Evolutionary conservation across 2,329 filamentous ascomycete genomes (phyloP).

Genomic region (Botrytis pseudocinerea): DNA sequence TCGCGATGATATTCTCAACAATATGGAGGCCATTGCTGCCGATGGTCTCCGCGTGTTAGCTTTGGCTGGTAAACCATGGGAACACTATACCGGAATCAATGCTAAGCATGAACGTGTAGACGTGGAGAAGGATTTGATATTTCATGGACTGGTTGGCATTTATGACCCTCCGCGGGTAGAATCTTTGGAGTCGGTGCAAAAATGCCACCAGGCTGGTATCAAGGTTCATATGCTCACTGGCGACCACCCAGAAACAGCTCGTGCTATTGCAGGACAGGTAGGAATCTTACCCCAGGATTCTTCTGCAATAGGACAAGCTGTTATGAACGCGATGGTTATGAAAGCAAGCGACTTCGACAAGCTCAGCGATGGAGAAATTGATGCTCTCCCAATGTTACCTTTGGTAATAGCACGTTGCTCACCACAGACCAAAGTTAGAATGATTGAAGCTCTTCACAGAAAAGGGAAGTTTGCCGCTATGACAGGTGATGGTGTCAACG

Average conservation of each 20-base stretch:
- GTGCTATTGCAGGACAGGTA: slow-evolving; percentile 75
- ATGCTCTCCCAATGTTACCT: slow-evolving; percentile 71
- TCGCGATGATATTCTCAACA: slow-evolving; percentile 58
- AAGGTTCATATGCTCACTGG: slow-evolving; percentile 80
- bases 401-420: slow-evolving; percentile 82
- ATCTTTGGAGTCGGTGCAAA: slow-evolving; percentile 56
- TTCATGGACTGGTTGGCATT: slow-evolving; percentile 67
- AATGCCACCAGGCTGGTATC: slow-evolving; percentile 67
- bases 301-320: slow-evolving; percentile 57
- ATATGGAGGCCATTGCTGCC: slow-evolving; percentile 67
- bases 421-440: slow-evolving; percentile 83
- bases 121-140: slow-evolving; percentile 68
- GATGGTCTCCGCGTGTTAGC: slow-evolving; percentile 70
- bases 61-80: slow-evolving; percentile 52
- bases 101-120: slow-evolving; percentile 54
- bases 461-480: slow-evolving; percentile 54
- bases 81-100: slow-evolving; percentile 36
- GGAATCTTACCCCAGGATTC: slow-evolving; percentile 71
- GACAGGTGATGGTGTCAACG: slow-evolving; percentile 52
- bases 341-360: slow-evolving; percentile 79
- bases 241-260: slow-evolving; percentile 76
- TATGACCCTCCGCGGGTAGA: slow-evolving; percentile 60
- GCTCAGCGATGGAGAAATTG: slow-evolving; percentile 73
- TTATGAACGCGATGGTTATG: slow-evolving; percentile 70
- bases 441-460: slow-evolving; percentile 76